Evolutionary conservation across 768 basidiomycete species (phyloP), one percentile per base, ranked within the genome.

Genomic region (Mycena olivaceomarginata): DNA sequence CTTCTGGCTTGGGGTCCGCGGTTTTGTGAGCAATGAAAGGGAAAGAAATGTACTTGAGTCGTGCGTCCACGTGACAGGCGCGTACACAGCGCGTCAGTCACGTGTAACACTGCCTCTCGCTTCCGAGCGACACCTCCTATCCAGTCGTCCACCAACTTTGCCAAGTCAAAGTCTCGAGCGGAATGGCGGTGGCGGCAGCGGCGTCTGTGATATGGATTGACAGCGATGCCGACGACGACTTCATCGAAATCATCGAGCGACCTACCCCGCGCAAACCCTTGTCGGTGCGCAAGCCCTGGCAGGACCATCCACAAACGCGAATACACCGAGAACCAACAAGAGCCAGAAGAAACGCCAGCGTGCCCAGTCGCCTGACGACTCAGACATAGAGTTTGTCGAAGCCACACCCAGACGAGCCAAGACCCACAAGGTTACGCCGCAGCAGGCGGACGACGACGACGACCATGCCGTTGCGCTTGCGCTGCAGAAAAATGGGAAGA

Each of bases 171-270:
- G 31, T 31, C 53, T 56, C 53, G 22, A 56, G 31, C 31, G 31
- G 31, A 31, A 31, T 31, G 31, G 31, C 31, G 31, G 31, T 31
- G 31, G 31, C 31, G 1, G 4, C 22, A 1, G 68, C 63, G 72
- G 59, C 48, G 18, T 57, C 76, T 1, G 62, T 77, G 20, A 77
- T 77, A 5, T 77, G 76, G 76, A 31, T 77, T 18, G 76, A 77
- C 67, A 77, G 76, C 43, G 76, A 77, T 37, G n/a, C 37, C 4
- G 71, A 73, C 4, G 75, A 73, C 43, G 75, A 76, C 13, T 5
- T 76, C 9, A 53, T 77, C n/a, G 76, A 77, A 37, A 64, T 77
- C 43, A n/a, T 72, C 60, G 76, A 77, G 62, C 16, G 43, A 2
- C 67, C 70, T 3, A 60, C 65, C 9, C 70, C 76, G 1, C 76